Percentiles rank a stretch among this genome's conserved stretches.
phyloP scores from a whole-genome alignment of 345 rosid species.

The Viola odorata region DNA sequence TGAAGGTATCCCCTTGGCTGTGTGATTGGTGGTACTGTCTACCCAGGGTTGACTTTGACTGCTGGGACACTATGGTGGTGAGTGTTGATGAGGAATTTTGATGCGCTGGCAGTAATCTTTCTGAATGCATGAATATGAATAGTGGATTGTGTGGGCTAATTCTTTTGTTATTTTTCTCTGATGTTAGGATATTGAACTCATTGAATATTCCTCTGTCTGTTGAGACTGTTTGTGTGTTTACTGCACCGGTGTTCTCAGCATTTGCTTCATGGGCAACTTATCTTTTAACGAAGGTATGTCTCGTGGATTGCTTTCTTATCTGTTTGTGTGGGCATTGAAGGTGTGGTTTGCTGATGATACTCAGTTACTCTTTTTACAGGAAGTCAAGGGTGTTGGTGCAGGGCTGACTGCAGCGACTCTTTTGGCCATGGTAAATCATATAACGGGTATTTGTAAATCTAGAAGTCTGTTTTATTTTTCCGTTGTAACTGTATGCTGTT shows the following conservation, averaged over 20 bases:
- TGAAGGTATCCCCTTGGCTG: constrained; percentile 87
- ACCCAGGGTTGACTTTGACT: constrained; percentile 94
- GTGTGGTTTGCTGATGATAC: constrained; percentile 16
- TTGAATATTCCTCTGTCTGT: constrained; percentile 92
- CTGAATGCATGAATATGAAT: no score
- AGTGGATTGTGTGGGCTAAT: background rate
- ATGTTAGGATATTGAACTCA: constrained; percentile 58
- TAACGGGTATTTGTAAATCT: constrained; percentile 16
- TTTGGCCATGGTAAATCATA: constrained; percentile 82
- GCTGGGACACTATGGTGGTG: constrained; percentile 97
- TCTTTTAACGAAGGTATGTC: constrained; percentile 75
- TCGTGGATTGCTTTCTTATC: background rate
- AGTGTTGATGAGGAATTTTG: constrained; percentile 15
- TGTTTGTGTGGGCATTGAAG: constrained; percentile 1
- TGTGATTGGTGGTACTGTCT: constrained; percentile 98
- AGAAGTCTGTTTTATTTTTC: constrained; percentile 2
- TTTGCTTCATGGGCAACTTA: constrained; percentile 98
- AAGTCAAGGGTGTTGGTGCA: constrained; percentile 89
- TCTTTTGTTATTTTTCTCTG: constrained; percentile 12
- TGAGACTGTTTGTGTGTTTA: constrained; percentile 96
- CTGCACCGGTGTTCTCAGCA: constrained; percentile 94
- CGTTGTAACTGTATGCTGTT: no score
- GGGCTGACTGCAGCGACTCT: constrained; percentile 93
- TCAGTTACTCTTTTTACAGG: constrained; percentile 38
- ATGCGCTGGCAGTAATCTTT: no score